Evolutionary conservation across 495 filamentous ascomycete species (phyloP), one percentile per base, ranked within the genome.

Genomic region (Penicillium malachiteum): DNA sequence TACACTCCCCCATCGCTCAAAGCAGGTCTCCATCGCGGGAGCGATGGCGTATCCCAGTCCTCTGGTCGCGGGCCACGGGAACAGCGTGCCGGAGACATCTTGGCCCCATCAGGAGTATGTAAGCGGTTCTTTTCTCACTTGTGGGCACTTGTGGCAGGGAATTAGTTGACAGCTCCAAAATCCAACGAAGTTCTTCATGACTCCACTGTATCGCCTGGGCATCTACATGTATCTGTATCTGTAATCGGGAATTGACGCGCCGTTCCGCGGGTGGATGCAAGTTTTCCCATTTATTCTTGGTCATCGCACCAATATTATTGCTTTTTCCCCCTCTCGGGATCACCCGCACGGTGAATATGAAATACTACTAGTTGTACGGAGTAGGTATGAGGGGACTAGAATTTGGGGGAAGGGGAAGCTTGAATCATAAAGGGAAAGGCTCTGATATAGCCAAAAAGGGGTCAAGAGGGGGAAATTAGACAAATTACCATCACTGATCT

Each of bases 211-310:
- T 44, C 43, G 40, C 49, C 42, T 42, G 47, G 60, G 54, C 33
- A 60, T 26, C 21, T 26, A 26, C 21, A 26, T 26, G 21, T 26
- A n/a, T n/a, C n/a, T n/a, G 54, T 57, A 66, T 66, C 63, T 58
- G 54, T 66, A 48, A 34, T n/a, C 56, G 63, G 63, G 42, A 52
- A 34, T 50, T 32, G 46, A 58, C 60, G 57, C 43, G 54, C 63
- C 54, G 54, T 56, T 60, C 63, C 57, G 56, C 48, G 56, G 59
- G 59, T 63, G 54, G 56, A 46, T 63, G 52, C 59, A 26, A 26
- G 21, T 35, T 49, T 55, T 42, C 48, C 40, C 21, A 26, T 26
- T 26, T 26, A 26, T 26, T 4, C 21, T 11, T 14, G 7, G 7
- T 18, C 34, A 31, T 18, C 11, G 26, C 4, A 32, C 10, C 6